Evolutionary conservation across 2,329 filamentous ascomycete species (phyloP).

Genomic region (Cladophialophora exuberans): DNA sequence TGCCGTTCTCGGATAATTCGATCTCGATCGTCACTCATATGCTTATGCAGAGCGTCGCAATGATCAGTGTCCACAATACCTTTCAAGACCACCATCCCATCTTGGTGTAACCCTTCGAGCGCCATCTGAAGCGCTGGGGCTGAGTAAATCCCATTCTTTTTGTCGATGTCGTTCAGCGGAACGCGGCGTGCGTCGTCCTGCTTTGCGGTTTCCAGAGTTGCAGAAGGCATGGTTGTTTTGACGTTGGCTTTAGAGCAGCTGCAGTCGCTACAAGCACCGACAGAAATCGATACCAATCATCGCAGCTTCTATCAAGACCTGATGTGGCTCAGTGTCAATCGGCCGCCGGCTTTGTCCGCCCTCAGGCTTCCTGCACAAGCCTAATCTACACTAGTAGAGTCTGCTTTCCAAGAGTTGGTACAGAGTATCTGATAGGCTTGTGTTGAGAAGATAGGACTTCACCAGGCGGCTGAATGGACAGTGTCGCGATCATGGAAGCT

Average conservation of each 20-base stretch:
- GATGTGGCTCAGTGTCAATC: no score
- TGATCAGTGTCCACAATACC: constrained; percentile 41
- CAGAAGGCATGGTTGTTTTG: constrained; percentile 7
- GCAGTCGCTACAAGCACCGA: not conserved
- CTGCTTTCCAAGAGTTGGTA: no score
- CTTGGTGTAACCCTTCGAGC: constrained; percentile 42
- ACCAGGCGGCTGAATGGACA: no score
- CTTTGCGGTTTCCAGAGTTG: constrained; percentile 4
- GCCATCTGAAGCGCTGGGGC: constrained; percentile 39
- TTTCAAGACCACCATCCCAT: constrained; percentile 44
- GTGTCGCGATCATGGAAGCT: no score
- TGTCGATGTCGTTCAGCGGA: constrained; percentile 33
- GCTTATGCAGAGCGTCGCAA: constrained; percentile 40
- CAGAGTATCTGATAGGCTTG: no score
- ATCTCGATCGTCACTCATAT: constrained; percentile 43
- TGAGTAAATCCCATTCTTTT: constrained; percentile 33
- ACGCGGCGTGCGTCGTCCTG: constrained; percentile 33
- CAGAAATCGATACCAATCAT: not conserved
- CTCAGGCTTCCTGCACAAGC: no score
- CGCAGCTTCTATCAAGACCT: no score
- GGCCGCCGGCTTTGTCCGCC: no score
- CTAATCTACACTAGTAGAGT: no score
- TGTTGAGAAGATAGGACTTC: no score
- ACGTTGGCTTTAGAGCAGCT: not conserved
- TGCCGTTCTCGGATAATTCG: constrained; percentile 21